These are phyloP conservation scores for Paecilomyces variotii DNA, from an alignment of 2,329 filamentous ascomycete genomes.

Conservation along the genomic window DNA sequence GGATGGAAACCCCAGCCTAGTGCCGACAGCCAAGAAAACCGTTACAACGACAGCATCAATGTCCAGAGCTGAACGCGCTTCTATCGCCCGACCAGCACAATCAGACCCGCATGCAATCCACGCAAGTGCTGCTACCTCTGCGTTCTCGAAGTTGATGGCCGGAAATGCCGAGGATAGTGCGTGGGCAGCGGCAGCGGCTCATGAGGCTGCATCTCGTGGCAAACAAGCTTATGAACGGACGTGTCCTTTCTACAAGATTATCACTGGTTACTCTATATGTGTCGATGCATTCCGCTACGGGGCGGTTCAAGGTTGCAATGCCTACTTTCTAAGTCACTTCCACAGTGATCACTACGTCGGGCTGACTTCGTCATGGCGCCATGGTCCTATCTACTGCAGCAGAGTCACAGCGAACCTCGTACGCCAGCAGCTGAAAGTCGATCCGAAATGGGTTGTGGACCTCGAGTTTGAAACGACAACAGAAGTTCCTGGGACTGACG, in stretches of 20 bases:
- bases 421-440: constrained; percentile 74
- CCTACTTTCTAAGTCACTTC: constrained; percentile 96
- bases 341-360: constrained; percentile 97
- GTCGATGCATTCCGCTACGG: constrained; percentile 96
- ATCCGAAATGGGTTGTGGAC: constrained; percentile 74
- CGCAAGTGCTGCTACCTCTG: constrained; percentile 47
- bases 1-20: constrained; percentile 65
- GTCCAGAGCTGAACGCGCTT: constrained; percentile 59
- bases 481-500: constrained; percentile 73
- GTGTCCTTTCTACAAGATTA: constrained; percentile 97
- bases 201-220: constrained; percentile 68
- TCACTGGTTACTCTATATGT: constrained; percentile 84
- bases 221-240: constrained; percentile 82
- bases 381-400: constrained; percentile 96
- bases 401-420: constrained; percentile 86
- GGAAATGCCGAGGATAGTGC: constrained; percentile 82
- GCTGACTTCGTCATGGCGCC: constrained; percentile 76
- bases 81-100: constrained; percentile 70
- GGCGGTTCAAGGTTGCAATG: constrained; percentile 81
- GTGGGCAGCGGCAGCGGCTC: constrained; percentile 78
- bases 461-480: constrained; percentile 75
- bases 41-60: constrained; percentile 12
- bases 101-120: constrained; percentile 63
- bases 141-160: constrained; percentile 90
- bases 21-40: constrained; percentile 30